A percentile compares a stretch with the other conserved stretches of the same genome.
Conservation (phyloP, 202 grass and related monocot genomes). For the Saccharum hybrid region DNA sequence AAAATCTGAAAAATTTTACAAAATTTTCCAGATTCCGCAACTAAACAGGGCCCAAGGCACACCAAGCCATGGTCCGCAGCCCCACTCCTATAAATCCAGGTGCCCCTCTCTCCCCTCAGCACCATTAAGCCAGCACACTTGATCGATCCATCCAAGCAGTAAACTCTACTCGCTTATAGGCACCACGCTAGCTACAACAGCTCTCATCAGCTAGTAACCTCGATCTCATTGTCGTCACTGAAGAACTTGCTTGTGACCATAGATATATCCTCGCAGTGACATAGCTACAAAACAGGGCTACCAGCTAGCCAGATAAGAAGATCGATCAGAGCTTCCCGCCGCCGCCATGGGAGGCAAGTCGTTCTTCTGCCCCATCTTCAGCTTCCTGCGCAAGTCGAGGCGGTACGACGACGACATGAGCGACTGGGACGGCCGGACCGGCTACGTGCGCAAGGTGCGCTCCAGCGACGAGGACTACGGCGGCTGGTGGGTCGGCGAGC, state of each 20-base stretch:
- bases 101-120: neutral
- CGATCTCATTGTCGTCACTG: no score
- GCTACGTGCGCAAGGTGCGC: slow-evolving; percentile 64
- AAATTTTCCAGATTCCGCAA: no score
- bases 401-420: slow-evolving; percentile 60
- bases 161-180: no score
- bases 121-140: slow-evolving; percentile 10
- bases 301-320: no score
- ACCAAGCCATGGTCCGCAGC: neutral
- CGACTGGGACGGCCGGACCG: slow-evolving; percentile 55
- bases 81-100: slow-evolving; percentile 51
- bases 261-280: no score
- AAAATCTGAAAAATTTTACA: no score
- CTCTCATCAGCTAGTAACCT: no score
- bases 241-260: no score
- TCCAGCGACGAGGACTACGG: slow-evolving; percentile 85
- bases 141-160: neutral
- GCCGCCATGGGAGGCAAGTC: slow-evolving; percentile 54
- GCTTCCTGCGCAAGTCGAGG: slow-evolving; percentile 57
- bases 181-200: no score
- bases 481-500: slow-evolving; percentile 81
- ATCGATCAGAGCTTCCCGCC: no score
- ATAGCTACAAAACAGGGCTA: no score
- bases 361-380: slow-evolving; percentile 72
- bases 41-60: no score